Conservation (phyloP, 2,329 filamentous ascomycete genomes). For the Pyrenochaeta sp. region DNA sequence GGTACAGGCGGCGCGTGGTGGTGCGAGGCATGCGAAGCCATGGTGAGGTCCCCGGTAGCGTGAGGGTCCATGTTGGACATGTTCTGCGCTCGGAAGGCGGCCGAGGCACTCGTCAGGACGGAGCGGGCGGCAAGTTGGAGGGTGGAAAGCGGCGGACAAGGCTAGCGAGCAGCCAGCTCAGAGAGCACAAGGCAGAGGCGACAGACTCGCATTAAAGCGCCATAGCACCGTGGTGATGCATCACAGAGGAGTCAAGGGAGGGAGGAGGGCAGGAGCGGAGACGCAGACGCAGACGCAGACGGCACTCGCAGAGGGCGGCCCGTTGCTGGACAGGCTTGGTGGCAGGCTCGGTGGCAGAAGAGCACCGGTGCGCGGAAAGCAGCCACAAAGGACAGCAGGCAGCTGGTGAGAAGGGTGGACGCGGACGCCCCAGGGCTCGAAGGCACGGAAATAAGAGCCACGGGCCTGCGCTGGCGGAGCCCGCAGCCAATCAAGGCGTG, state of each 20-base stretch:
- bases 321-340: not conserved
- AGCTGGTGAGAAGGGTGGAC: conserved; percentile 1
- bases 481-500: conserved; percentile 30
- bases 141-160: conserved; percentile 32
- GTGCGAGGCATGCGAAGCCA: conserved; percentile 30
- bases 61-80: conserved; percentile 39
- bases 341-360: not conserved
- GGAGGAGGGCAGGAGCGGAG: conserved; percentile 6
- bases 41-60: conserved; percentile 27
- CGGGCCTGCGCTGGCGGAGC: conserved; percentile 10
- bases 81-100: conserved; percentile 22
- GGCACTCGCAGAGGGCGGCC: conserved; percentile 4
- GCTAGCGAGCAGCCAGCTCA: conserved; percentile 27
- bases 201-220: conserved; percentile 12
- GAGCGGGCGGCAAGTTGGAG: conserved; percentile 24
- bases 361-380: conserved; percentile 7
- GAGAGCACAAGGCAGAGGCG: conserved; percentile 11
- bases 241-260: conserved; percentile 7
- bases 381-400: conserved; percentile 15
- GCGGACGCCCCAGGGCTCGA: conserved; percentile 1
- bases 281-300: not conserved
- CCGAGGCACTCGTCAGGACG: conserved; percentile 25
- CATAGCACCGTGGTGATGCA: conserved; percentile 5
- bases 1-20: conserved; percentile 31
- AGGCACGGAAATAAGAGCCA: conserved; percentile 25